Evolutionary conservation across 2,329 filamentous ascomycete genomes (phyloP), one percentile per base, ranked within the genome.

Genomic region (Fusarium sp.): DNA sequence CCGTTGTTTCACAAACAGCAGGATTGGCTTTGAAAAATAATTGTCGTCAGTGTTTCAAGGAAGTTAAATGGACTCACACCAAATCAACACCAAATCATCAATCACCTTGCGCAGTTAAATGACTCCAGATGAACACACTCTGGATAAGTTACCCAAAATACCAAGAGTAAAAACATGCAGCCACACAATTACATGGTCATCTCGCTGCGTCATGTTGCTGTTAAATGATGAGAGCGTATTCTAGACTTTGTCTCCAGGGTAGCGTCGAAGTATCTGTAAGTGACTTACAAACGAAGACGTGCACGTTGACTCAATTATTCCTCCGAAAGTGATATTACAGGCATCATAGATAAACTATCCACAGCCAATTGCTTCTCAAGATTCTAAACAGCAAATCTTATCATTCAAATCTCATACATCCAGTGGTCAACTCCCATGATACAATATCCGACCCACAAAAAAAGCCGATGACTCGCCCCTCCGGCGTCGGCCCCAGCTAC

Each of bases 391-490:
- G 37, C 30, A 41, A 39, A 41, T 43, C 20, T 44, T 45, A 39
- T 20, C 32, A 45, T 49, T 24, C 19, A 24, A 30, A 39, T 50
- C 15, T 15, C 46, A 28, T 41, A 6, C 35, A 14, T 56, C 35
- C n/a, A 37, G 5, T 15, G 47, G 22, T 19, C 33, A 35, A 33
- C 41, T 40, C n/a, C 30, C 30, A 62, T 20, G 41, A 51, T 33
- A 33, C 14, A 46, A 22, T 15, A n/a, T 9, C 17, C 8, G 70
- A 40, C 67, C 70, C 70, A 72, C 70, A 71, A 61, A 58, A 62
- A 37, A 60, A 61, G 32, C 32, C 19, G 63, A 72, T 72, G 70
- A 72, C 70, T 72, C 68, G 55, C 55, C 59, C 66, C 70, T 72
- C 70, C 70, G 70, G 67, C 67, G 65, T 72, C 70, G 70, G 70